Evolutionary conservation across 345 rosid species (phyloP), one percentile per base, ranked within the genome.

Genomic region (Bruguiera sexangula): DNA sequence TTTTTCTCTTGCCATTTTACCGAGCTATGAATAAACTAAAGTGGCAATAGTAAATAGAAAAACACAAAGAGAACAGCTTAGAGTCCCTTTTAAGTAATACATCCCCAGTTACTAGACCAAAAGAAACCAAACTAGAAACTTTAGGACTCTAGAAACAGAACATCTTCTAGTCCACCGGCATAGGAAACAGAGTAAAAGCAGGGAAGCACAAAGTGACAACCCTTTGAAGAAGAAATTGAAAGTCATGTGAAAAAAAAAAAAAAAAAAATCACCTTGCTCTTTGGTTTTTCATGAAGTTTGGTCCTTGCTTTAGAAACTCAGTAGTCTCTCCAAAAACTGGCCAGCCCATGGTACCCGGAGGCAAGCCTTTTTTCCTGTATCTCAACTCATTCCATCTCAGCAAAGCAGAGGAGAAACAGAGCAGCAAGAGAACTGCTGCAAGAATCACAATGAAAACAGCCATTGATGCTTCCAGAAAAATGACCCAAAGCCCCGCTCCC

Each of bases 261-360:
- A 37, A 0, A 7, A 34, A 24, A 8, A 34, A 26, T 66, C 39
- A 90, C 98, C 91, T 82, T 71, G 85, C 80, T 75, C 86, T 79
- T 75, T 86, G 91, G 66, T 79, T 83, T 78, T 81, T 87, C 87
- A 92, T 90, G 83, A 90, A 92, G 79, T 75, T 74, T 3, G 98
- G 98, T 1, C 98, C 98, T 57, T 82, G 89, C 63, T 78, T 85
- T 52, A 90, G 86, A 36, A 92, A 90, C 74, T 90, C 89, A 2
- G 88, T 82, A 20, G 96, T 92, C 81, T 92, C 90, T 3, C 96
- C 98, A 66, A 88, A 83, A 72, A 90, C 53, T 13, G 96, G 98
- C 96, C 95, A 92, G 1, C 98, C 98, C 98, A 90, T 88, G n/a
- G 88, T 85, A 26, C 98, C 98, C 2, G 89, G 91, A 48, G 98